A percentile compares a stretch with the other conserved stretches of the same genome.
Conservation (phyloP, 345 rosid species). For the Ceriops tagal region DNA sequence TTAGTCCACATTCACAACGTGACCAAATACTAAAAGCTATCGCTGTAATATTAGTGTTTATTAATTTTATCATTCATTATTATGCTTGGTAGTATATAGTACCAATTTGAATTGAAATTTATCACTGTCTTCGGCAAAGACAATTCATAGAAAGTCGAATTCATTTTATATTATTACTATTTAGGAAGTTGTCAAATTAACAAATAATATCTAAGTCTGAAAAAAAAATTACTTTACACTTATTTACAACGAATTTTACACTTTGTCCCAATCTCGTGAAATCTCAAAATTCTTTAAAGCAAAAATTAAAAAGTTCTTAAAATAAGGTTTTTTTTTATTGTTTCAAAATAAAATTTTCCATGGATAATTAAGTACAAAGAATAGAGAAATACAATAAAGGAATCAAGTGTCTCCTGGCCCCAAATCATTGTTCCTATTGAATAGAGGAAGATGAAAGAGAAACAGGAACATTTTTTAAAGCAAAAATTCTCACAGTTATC, state of each 20-base stretch:
- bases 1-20: constrained; percentile 8
- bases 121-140: too few relatives aligned
- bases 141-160: too few relatives aligned
- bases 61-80: neutral
- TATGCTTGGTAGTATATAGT: neutral
- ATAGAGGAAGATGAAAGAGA: neutral
- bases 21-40: constrained; percentile 8
- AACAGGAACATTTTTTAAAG: constrained; percentile 3
- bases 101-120: neutral
- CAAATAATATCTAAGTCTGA: neutral
- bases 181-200: too few relatives aligned
- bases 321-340: too few relatives aligned
- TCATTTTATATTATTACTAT: too few relatives aligned
- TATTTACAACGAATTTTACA: neutral
- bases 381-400: neutral
- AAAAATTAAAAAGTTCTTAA: too few relatives aligned
- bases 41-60: constrained; percentile 10
- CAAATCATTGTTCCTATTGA: neutral
- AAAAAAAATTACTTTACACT: neutral
- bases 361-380: too few relatives aligned
- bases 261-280: neutral
- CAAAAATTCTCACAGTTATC: neutral
- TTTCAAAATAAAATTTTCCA: too few relatives aligned
- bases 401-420: neutral
- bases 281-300: neutral